Conservation (phyloP, 805 yeast species). For the Metschnikowia bowlesiae region DNA sequence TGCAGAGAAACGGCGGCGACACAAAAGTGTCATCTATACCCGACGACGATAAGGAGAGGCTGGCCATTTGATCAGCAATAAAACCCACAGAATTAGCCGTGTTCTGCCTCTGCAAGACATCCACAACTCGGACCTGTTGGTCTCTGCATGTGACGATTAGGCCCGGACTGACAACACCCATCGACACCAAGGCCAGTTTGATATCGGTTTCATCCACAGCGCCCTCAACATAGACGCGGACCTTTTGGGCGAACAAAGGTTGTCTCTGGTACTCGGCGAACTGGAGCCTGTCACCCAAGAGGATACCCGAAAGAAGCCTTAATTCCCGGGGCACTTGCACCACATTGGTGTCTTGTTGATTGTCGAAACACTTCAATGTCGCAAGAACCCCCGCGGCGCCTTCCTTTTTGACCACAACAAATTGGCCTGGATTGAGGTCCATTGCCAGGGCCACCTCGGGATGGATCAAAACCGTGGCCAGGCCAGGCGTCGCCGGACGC, state of each 20-base stretch:
- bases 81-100: constrained; percentile 8
- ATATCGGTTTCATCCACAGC: background rate
- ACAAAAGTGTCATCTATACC: constrained; percentile 20
- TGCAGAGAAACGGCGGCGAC: constrained; percentile 48
- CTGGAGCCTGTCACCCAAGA: constrained; percentile 46
- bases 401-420: constrained; percentile 43
- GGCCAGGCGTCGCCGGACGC: constrained; percentile 26
- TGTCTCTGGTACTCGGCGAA: constrained; percentile 45
- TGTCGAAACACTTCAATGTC: constrained; percentile 34
- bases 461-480: constrained; percentile 37
- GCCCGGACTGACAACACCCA: constrained; percentile 62
- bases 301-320: constrained; percentile 34
- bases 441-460: constrained; percentile 44
- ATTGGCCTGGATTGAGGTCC: constrained; percentile 43
- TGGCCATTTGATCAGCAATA: constrained; percentile 11
- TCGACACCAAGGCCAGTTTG: constrained; percentile 37
- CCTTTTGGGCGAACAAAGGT: constrained; percentile 33
- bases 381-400: constrained; percentile 42
- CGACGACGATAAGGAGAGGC: constrained; percentile 5
- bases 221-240: constrained; percentile 1
- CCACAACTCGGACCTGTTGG: constrained; percentile 23
- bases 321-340: constrained; percentile 23
- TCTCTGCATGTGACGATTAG: constrained; percentile 25
- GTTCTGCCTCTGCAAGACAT: constrained; percentile 22
- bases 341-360: constrained; percentile 30